Evolutionary conservation across 192 early-diverging fungal genomes (phyloP), one percentile per base, ranked within the genome.

Genomic region (Coemansia aciculifera): DNA sequence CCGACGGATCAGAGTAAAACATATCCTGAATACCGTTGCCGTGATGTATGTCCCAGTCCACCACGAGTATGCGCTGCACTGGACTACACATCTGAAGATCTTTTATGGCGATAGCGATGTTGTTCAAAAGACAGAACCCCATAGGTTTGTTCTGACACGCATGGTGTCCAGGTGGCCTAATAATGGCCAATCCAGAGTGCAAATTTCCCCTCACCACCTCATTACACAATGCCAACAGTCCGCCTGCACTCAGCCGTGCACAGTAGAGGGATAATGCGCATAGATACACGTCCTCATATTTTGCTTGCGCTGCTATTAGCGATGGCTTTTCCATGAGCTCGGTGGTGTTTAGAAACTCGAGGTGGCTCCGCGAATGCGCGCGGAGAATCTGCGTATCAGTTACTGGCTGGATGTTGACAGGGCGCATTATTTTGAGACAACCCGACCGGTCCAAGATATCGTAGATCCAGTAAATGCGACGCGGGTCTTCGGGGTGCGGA

Each of bases 1-100:
- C 92, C 67, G 88, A 79, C 6, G 88, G 86, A 63, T 96, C 90
- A 2, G 85, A 64, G 72, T 89, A 89, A 63, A 98, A 98, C 1
- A 85, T 81, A 5, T 90, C 86, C 56, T 98, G 94, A 34, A 91
- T 97, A 3, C 96, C 96, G 71, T 98, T 98, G 7, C 95, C 95
- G 68, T 97, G 95, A 74, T 98, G 95, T 19, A 96, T 83, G 69
- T 98, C 95, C 95, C 96, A 98, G 67, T 98, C 96, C 13, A 98
- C 68, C 24, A 98, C 90, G 73, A 98, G 71, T 9, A 97, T 84
- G 54, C 84, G 81, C 37, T 84, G 63, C 12, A 83, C 77, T 21
- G 79, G 71, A n/a, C 81, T 68, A 9, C 81, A 34, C 24, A 49
- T 49, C 57, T 88, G 86, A 6, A 93, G 64, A 36, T 88, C 86